These are phyloP conservation scores for Pleurotus giganteus DNA, from an alignment of 768 basidiomycete genomes.

Conservation along the genomic window DNA sequence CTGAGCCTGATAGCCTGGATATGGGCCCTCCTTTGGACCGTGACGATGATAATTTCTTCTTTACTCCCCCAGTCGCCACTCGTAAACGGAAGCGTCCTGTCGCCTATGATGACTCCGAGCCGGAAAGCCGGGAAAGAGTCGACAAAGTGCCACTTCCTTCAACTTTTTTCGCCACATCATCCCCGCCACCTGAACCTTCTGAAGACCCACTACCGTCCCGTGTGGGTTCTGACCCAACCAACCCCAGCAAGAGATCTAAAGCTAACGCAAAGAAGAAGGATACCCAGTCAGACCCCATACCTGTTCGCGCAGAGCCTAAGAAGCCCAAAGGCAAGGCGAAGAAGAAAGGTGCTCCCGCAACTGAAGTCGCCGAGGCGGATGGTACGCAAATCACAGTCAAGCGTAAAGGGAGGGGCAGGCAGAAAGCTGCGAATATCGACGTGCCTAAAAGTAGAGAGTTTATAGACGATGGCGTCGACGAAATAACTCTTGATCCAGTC, in stretches of 20 bases:
- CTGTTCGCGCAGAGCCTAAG: not conserved
- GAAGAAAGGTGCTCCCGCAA: slow-evolving; percentile 18
- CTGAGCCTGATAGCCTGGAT: not conserved
- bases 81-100: slow-evolving; percentile 13
- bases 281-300: not conserved
- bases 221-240: not conserved
- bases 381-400: slow-evolving; percentile 10
- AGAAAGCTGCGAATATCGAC: slow-evolving; percentile 26
- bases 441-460: slow-evolving; percentile 44
- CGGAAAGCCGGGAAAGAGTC: slow-evolving; percentile 12
- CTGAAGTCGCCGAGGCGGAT: slow-evolving; percentile 11
- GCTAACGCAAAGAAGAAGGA: slow-evolving; percentile 25
- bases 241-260: slow-evolving; percentile 19
- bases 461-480: slow-evolving; percentile 31
- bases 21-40: not conserved
- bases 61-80: not conserved
- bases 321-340: slow-evolving; percentile 20
- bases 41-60: not conserved
- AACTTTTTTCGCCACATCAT: slow-evolving; percentile 46
- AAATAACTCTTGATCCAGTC: not conserved
- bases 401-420: slow-evolving; percentile 30
- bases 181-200: slow-evolving; percentile 26
- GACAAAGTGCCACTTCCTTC: slow-evolving; percentile 29
- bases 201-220: slow-evolving; percentile 11
- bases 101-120: slow-evolving; percentile 14